Evolutionary conservation across 2,329 filamentous ascomycete genomes (phyloP), one percentile per base, ranked within the genome.

Genomic region (Ceratocystis lukuohia): DNA sequence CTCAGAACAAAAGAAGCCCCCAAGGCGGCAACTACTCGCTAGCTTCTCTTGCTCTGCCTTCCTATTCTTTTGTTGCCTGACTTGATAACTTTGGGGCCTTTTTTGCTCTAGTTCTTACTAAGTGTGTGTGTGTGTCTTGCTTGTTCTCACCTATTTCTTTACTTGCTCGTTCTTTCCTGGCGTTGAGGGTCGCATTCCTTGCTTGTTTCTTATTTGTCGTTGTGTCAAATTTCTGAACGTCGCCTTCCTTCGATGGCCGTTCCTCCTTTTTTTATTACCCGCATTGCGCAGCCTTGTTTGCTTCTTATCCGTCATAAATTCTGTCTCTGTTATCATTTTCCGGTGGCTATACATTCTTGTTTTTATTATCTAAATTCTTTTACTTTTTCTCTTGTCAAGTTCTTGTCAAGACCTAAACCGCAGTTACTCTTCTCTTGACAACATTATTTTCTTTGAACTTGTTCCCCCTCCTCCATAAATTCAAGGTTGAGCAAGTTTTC

Each of bases 401-500:
- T 37, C 33, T 37, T 37, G 33, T 37, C 33, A 37, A 37, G 8
- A 37, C 8, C 8, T 10, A 37, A 37, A 41, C 4, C n/a, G 28
- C 22, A 30, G 37, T 41, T 62, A 41, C 17, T 28, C 33, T 22
- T 37, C 10, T 37, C 33, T 12, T 37, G 12, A 37, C 33, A 62
- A 20, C 8, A 3, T 25, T 62, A 3, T 46, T 46, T 62, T 46
- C 10, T 48, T 22, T 37, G 8, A 44, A 25, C 22, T 56, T 56
- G 22, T 57, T 57, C 50, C 53, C 25, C 53, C 53, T 57, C 53
- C 53, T 12, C 37, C 37, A 41, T 41, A 50, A 50, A 50, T 28
- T 17, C 53, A 57, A 30, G 12, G 22, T 33, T 76, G 76, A 78
- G 77, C 76, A 78, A 78, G 77, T 78, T 78, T 78, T 76, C 73